phyloP scores from a whole-genome alignment of 2,329 filamentous ascomycete species.

The Penicillium palitans region DNA sequence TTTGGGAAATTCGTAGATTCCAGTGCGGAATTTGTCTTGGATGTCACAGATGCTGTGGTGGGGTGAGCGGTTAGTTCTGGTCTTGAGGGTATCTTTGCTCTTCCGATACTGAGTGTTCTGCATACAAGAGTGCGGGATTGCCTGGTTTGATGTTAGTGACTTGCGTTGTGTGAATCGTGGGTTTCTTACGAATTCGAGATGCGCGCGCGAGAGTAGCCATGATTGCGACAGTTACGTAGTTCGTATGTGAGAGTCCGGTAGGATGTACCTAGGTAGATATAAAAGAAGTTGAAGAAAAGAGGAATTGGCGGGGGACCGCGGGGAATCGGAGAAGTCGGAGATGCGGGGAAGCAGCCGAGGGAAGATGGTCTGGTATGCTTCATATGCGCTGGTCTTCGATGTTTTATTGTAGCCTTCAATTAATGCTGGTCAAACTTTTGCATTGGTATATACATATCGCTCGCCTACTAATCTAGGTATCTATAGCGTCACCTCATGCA shows the following conservation, averaged over 20 bases:
- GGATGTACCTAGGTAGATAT: neutral
- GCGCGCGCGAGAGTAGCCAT: conserved; percentile 17
- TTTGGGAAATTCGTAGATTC: conserved; percentile 82
- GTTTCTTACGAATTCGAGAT: conserved; percentile 31
- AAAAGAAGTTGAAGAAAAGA: neutral
- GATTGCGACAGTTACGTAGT: neutral
- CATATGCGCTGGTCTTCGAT: neutral
- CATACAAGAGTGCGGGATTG: conserved; percentile 51
- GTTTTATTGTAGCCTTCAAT: neutral
- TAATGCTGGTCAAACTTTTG: neutral
- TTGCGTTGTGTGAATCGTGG: neutral
- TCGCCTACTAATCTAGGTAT: neutral
- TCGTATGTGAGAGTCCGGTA: neutral
- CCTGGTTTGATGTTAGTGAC: conserved; percentile 31
- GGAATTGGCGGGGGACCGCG: neutral
- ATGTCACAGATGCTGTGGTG: conserved; percentile 78
- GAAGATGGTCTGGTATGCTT: neutral
- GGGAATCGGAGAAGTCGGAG: conserved; percentile 16
- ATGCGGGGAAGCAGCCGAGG: conserved; percentile 22
- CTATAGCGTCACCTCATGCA: conserved; percentile 35
- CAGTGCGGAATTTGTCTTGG: conserved; percentile 82
- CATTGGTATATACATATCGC: conserved; percentile 3
- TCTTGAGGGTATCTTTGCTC: neutral
- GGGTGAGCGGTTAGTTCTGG: neutral
- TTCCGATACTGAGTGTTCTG: neutral